These are phyloP conservation scores for Colletotrichum kahawae DNA, from an alignment of 2,329 filamentous ascomycete species.

Conservation along the genomic window DNA sequence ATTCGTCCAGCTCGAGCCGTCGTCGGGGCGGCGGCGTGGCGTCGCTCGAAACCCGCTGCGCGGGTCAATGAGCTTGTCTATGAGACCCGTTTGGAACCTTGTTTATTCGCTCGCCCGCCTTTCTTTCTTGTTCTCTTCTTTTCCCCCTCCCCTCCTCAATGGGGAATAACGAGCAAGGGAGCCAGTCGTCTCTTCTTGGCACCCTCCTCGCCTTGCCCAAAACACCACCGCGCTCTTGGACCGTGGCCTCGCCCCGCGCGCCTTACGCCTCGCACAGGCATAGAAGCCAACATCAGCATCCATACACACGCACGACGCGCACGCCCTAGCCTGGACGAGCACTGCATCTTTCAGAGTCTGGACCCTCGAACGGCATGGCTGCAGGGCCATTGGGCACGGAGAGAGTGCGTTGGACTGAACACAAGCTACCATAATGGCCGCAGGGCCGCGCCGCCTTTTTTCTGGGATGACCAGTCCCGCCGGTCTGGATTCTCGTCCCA, in stretches of 20 bases:
- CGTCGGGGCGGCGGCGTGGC: conserved; percentile 13
- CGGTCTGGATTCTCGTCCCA: not conserved
- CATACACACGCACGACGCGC: not conserved
- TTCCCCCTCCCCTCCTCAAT: not conserved
- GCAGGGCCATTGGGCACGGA: not conserved
- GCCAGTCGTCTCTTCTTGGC: not conserved
- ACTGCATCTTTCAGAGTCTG: not conserved
- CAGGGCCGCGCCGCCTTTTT: not conserved
- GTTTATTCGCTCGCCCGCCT: not conserved
- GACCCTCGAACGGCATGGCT: not conserved
- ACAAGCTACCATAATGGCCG: not conserved
- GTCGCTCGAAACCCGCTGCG: conserved; percentile 16
- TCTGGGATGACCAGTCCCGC: not conserved
- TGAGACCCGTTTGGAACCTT: conserved; percentile 6
- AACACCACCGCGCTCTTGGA: not conserved
- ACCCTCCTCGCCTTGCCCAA: not conserved
- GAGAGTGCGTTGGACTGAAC: not conserved
- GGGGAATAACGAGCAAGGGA: not conserved
- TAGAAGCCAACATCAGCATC: not conserved
- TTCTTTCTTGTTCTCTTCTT: not conserved
- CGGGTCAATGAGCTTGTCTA: conserved; percentile 3
- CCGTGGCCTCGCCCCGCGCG: not conserved
- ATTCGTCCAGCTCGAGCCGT: not conserved
- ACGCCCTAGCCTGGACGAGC: not conserved
- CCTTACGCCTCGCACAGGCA: not conserved